phyloP scores from a whole-genome alignment of 2,329 filamentous ascomycete genomes.

The Tolypocladium ophioglossoides region DNA sequence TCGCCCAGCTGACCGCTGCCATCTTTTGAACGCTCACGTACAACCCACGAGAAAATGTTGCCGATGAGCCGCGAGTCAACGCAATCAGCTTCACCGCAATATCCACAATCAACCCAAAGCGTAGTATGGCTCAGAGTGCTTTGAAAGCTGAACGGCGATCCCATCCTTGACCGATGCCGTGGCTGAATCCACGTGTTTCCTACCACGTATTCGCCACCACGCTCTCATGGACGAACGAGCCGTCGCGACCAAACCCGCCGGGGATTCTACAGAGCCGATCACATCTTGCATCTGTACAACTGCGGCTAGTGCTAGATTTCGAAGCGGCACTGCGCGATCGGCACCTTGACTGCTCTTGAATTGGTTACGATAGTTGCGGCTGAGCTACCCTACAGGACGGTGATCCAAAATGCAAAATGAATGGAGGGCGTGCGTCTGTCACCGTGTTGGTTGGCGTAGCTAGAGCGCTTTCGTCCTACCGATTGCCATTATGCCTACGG shows the following conservation, averaged over 20 bases:
- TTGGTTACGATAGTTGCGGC: not conserved
- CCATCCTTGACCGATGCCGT: not conserved
- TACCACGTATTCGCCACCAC: not conserved
- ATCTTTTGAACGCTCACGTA: not conserved
- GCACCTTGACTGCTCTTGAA: not conserved
- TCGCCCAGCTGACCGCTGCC: not conserved
- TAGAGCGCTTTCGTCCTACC: too few species aligned
- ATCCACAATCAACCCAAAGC: not conserved
- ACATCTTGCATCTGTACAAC: too few species aligned
- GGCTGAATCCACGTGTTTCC: not conserved
- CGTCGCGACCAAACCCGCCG: not conserved
- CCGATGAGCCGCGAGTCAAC: not conserved
- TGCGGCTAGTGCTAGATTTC: not conserved
- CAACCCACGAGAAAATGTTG: not conserved
- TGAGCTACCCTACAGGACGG: not conserved
- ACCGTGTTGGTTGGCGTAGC: not conserved
- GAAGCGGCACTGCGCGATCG: not conserved
- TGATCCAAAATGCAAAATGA: not conserved
- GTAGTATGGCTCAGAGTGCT: too few species aligned
- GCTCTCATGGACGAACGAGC: not conserved
- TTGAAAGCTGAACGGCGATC: not conserved
- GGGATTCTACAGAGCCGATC: not conserved
- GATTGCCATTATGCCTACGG: not conserved
- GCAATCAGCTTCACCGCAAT: not conserved
- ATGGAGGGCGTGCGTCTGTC: not conserved